phyloP scores from a whole-genome alignment of 2,329 filamentous ascomycete species.

The Microascus cirrosus region DNA sequence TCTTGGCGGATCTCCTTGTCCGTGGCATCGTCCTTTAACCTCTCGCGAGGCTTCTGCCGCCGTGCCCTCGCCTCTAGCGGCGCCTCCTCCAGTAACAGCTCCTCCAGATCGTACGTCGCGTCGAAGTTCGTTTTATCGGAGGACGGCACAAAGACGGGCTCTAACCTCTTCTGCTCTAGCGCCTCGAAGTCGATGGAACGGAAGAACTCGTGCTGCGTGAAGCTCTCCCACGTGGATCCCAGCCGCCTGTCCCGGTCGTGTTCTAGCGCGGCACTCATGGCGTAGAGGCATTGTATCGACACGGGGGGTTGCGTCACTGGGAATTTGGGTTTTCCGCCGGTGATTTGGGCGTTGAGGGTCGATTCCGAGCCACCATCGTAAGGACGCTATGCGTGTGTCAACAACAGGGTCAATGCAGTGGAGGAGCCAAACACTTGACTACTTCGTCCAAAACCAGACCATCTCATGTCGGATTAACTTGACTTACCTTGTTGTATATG shows the following conservation, averaged over 20 bases:
- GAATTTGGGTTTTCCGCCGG: conserved; percentile 72
- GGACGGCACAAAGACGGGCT: conserved; percentile 85
- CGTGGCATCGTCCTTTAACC: conserved; percentile 86
- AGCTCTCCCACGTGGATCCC: conserved; percentile 77
- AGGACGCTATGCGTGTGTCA: conserved; percentile 52
- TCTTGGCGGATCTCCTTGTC: conserved; percentile 92
- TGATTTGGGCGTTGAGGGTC: conserved; percentile 67
- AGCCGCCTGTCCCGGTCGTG: conserved; percentile 71
- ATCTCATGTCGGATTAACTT: no score
- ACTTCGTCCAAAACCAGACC: not conserved
- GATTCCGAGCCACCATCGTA: conserved; percentile 87
- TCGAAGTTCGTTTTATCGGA: conserved; percentile 99
- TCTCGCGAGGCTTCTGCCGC: conserved; percentile 85
- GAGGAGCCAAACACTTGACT: not conserved
- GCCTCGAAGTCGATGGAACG: conserved; percentile 71
- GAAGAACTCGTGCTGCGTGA: conserved; percentile 86
- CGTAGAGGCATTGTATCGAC: conserved; percentile 76
- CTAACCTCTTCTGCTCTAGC: conserved; percentile 75
- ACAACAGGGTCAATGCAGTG: not conserved
- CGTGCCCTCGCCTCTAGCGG: conserved; percentile 86
- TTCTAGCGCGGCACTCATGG: conserved; percentile 74
- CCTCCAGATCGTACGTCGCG: conserved; percentile 93
- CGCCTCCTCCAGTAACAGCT: conserved; percentile 85
- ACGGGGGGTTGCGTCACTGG: conserved; percentile 90
- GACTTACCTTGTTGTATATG: conserved; percentile 87